Evolutionary conservation across 495 filamentous ascomycete species (phyloP).

Genomic region (Acidomyces sp.): DNA sequence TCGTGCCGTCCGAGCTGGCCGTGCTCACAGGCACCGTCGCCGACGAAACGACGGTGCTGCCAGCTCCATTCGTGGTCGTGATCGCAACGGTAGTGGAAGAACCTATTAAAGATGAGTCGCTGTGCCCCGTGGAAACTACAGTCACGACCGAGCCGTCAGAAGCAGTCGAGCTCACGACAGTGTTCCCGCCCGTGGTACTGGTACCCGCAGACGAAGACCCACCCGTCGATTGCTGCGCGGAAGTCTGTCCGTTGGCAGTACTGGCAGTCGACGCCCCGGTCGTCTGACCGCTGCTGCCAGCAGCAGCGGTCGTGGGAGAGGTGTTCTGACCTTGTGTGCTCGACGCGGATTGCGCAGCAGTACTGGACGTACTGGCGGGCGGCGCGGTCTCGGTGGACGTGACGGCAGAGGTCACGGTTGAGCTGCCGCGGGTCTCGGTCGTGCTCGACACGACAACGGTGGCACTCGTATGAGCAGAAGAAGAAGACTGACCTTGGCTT

Average conservation of each 20-base stretch:
- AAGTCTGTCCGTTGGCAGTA: neutral
- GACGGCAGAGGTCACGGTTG: constrained; percentile 3
- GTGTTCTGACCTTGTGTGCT: constrained; percentile 6
- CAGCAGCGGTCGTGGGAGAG: constrained; percentile 9
- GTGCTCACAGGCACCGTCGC: constrained; percentile 6
- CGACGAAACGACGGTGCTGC: constrained; percentile 9
- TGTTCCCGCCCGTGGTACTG: constrained; percentile 2
- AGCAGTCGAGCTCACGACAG: constrained; percentile 7
- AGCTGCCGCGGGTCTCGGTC: neutral
- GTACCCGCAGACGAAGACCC: constrained; percentile 4
- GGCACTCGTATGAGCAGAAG: neutral
- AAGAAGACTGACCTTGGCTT: constrained; percentile 11
- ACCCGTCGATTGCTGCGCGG: neutral
- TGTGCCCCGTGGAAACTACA: constrained; percentile 1
- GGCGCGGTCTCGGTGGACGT: constrained; percentile 3
- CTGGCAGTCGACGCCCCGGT: constrained; percentile 5
- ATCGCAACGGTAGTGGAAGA: constrained; percentile 6
- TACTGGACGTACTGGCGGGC: constrained; percentile 5
- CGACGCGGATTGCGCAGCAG: neutral
- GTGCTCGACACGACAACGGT: constrained; percentile 8
- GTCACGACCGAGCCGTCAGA: constrained; percentile 8
- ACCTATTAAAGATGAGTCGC: constrained; percentile 9
- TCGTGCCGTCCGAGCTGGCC: neutral
- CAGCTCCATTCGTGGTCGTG: constrained; percentile 12
- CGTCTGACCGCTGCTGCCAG: constrained; percentile 9